Percentiles rank a stretch among this genome's conserved stretches.
phyloP scores from a whole-genome alignment of 2,329 filamentous ascomycete species.

The Acephala macrosclerotiorum region DNA sequence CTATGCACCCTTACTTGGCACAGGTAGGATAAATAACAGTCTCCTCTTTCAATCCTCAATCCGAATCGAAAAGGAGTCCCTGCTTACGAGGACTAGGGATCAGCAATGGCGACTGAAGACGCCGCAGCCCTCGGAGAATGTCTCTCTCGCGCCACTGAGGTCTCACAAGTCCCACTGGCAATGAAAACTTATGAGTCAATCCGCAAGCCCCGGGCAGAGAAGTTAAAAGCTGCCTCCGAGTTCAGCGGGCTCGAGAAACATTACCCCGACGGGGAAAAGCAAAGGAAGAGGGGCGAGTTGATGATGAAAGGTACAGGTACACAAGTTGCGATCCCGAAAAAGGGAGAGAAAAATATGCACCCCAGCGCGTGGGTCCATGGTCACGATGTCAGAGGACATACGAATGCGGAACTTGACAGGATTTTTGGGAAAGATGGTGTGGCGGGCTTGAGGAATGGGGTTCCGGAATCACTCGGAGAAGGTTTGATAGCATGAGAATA shows the following conservation, averaged over 20 bases:
- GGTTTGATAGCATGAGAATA: background rate
- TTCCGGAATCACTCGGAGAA: background rate
- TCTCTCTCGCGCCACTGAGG: conserved; percentile 35
- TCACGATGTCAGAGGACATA: conserved; percentile 4
- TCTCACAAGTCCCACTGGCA: conserved; percentile 41
- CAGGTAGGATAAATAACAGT: background rate
- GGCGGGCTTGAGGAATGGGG: background rate
- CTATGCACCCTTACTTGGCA: conserved; percentile 13
- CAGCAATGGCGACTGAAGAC: conserved; percentile 17
- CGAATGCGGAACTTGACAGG: conserved; percentile 2
- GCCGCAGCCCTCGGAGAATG: conserved; percentile 10
- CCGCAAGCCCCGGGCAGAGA: conserved; percentile 44
- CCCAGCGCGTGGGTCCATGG: background rate
- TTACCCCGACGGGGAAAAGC: conserved; percentile 11
- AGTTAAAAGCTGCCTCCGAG: conserved; percentile 12
- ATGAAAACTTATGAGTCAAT: conserved; percentile 50
- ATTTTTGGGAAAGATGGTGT: background rate
- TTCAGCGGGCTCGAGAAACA: conserved; percentile 5
- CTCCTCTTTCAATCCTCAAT: background rate
- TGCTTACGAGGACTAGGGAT: background rate
- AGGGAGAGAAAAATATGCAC: conserved; percentile 5
- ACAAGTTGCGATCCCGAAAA: background rate
- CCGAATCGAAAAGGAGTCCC: background rate
- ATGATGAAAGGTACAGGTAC: conserved; percentile 1
- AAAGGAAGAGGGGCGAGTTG: conserved; percentile 10